A percentile compares a stretch with the other conserved stretches of the same genome.
Evolutionary conservation across 1,284 basidiomycete genomes (phyloP).

Genomic region (Trametes versicolor): DNA sequence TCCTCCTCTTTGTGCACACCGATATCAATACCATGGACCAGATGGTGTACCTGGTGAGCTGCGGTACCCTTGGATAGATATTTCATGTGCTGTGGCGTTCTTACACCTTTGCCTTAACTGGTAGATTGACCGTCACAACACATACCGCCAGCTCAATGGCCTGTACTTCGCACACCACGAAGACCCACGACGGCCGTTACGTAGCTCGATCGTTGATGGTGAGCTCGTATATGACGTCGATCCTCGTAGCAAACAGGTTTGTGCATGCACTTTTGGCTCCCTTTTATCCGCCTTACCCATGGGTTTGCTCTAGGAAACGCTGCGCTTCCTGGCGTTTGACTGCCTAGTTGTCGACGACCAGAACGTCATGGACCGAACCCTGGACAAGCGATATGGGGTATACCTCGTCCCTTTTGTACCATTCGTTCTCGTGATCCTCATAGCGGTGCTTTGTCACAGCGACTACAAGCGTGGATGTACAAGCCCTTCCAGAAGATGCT

Average conservation of each 20-base stretch:
- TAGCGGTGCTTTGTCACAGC: constrained; percentile 55
- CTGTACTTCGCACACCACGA: constrained; percentile 92
- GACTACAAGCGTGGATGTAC: constrained; percentile 86
- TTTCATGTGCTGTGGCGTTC: background rate
- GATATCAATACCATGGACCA: constrained; percentile 73
- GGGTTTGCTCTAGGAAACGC: constrained; percentile 64
- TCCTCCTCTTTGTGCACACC: constrained; percentile 87
- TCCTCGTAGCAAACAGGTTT: constrained; percentile 72
- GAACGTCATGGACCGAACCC: constrained; percentile 85
- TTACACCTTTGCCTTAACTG: constrained; percentile 1
- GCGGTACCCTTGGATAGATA: background rate
- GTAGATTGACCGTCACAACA: constrained; percentile 96
- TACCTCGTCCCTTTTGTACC: constrained; percentile 41
- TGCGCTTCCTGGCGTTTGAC: constrained; percentile 93
- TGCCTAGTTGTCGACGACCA: constrained; percentile 89
- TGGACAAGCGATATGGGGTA: constrained; percentile 93
- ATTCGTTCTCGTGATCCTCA: constrained; percentile 26
- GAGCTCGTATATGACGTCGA: constrained; percentile 95
- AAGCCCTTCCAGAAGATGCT: constrained; percentile 83
- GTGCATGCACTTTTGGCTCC: constrained; percentile 13
- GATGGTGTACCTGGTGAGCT: constrained; percentile 82
- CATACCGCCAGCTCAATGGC: constrained; percentile 79
- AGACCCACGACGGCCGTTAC: constrained; percentile 68
- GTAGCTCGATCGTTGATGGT: constrained; percentile 91
- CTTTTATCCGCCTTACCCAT: constrained; percentile 17